Conservation (phyloP, 2,329 filamentous ascomycete genomes). For the Beauveria varroae region DNA sequence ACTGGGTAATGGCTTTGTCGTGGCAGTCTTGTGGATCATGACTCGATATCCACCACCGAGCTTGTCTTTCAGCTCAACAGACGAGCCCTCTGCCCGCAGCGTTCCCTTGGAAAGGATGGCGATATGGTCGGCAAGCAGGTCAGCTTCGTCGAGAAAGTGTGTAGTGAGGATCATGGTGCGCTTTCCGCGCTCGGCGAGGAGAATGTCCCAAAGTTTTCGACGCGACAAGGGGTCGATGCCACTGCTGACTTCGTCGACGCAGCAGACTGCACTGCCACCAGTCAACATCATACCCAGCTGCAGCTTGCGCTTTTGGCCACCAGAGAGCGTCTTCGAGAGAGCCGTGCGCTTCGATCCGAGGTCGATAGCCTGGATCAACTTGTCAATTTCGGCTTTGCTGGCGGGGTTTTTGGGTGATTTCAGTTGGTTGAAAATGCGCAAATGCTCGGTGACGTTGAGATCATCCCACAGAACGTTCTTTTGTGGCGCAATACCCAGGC, state of each 20-base stretch:
- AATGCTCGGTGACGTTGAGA: conserved; percentile 77
- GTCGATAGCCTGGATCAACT: conserved; percentile 65
- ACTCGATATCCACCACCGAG: conserved; percentile 81
- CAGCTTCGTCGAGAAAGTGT: conserved; percentile 90
- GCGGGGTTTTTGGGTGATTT: conserved; percentile 57
- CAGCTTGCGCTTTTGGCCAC: conserved; percentile 86
- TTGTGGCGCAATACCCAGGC: conserved; percentile 81
- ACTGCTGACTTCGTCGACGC: conserved; percentile 84
- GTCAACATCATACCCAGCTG: conserved; percentile 95
- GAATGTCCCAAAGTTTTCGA: conserved; percentile 89
- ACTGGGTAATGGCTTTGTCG: conserved; percentile 37
- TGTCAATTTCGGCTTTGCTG: conserved; percentile 48
- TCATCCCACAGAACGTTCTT: conserved; percentile 93
- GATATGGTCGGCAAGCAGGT: conserved; percentile 82
- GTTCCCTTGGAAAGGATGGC: conserved; percentile 79
- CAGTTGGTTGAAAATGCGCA: conserved; percentile 73
- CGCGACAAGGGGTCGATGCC: conserved; percentile 82
- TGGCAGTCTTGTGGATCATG: conserved; percentile 56
- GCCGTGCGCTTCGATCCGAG: conserved; percentile 67
- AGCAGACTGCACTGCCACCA: conserved; percentile 80
- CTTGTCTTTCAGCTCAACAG: conserved; percentile 75
- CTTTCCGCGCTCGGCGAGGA: conserved; percentile 73
- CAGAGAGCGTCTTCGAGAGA: conserved; percentile 69
- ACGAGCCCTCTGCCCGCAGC: conserved; percentile 74
- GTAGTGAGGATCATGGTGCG: conserved; percentile 84